These are phyloP conservation scores for Setaria italica DNA, from an alignment of 202 grass and related monocot genomes.

Conservation along the genomic window DNA sequence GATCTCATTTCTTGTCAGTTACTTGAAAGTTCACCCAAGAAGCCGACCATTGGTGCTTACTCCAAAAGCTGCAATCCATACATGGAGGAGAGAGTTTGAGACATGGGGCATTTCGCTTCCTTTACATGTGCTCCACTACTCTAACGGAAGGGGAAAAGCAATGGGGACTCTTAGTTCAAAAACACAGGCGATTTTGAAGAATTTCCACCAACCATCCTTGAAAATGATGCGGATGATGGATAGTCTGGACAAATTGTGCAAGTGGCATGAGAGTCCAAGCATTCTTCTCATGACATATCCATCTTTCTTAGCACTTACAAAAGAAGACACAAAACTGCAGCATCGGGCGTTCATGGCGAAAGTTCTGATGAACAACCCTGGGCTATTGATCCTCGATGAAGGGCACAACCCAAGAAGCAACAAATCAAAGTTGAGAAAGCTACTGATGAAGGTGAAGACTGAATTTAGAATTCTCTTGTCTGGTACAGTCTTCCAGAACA, in stretches of 20 bases:
- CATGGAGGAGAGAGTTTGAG: slow-evolving; percentile 82
- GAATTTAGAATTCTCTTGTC: slow-evolving; percentile 90
- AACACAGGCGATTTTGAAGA: slow-evolving; percentile 41
- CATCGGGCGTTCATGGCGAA: slow-evolving; percentile 57
- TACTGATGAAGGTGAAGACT: slow-evolving; percentile 91
- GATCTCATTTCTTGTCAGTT: slow-evolving; percentile 81
- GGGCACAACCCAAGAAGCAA: slow-evolving; percentile 95
- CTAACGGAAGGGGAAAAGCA: slow-evolving; percentile 21
- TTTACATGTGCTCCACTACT: slow-evolving; percentile 64
- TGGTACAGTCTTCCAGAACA: slow-evolving; percentile 93
- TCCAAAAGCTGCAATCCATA: slow-evolving; percentile 84
- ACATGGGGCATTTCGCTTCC: slow-evolving; percentile 78
- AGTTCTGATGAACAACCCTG: slow-evolving; percentile 74
- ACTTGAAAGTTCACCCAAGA: slow-evolving; percentile 75
- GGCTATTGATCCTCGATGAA: slow-evolving; percentile 88
- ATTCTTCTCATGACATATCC: slow-evolving; percentile 91
- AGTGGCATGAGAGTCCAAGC: slow-evolving; percentile 84
- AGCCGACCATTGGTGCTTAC: slow-evolving; percentile 81
- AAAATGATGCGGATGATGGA: slow-evolving; percentile 59
- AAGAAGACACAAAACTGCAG: slow-evolving; percentile 57
- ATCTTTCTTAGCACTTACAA: slow-evolving; percentile 71
- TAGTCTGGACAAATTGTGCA: slow-evolving; percentile 74
- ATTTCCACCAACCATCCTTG: slow-evolving; percentile 40
- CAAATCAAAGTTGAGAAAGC: slow-evolving; percentile 75
- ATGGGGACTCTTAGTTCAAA: slow-evolving; percentile 47